Percentiles rank a stretch among this genome's conserved stretches.
These are phyloP conservation scores for Diaporthe sp. DNA, from an alignment of 2,329 filamentous ascomycete genomes.

Conservation along the genomic window DNA sequence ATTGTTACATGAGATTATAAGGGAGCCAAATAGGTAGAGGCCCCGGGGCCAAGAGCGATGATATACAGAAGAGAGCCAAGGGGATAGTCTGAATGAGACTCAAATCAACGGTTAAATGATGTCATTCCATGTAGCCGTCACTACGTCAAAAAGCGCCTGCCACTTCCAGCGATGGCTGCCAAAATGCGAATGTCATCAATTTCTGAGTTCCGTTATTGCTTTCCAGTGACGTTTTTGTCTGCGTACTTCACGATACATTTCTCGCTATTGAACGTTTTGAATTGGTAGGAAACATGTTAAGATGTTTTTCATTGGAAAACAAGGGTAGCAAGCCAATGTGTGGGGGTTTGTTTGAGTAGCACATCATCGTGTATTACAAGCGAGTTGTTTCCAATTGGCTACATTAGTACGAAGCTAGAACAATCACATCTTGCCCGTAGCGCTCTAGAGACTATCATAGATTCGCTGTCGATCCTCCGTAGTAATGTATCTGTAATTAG, in stretches of 20 bases:
- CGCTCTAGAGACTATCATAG: not conserved
- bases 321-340: too few species aligned
- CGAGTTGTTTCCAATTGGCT: too few species aligned
- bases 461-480: constrained; percentile 37
- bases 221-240: not conserved
- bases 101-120: not conserved
- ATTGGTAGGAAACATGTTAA: too few species aligned
- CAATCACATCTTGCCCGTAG: not conserved
- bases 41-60: not conserved
- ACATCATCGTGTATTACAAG: not conserved
- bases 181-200: too few species aligned
- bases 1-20: not conserved
- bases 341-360: not conserved
- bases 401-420: not conserved
- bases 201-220: not conserved
- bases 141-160: not conserved
- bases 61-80: not conserved
- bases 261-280: too few species aligned
- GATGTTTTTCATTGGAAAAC: too few species aligned
- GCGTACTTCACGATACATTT: not conserved
- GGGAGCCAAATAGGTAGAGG: too few species aligned
- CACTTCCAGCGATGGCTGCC: too few species aligned
- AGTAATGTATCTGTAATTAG: constrained; percentile 37
- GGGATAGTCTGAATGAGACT: not conserved
- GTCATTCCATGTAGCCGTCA: not conserved